Evolutionary conservation across 306 rosid genomes (phyloP).

Genomic region (Cucurbita argyrosperma): DNA sequence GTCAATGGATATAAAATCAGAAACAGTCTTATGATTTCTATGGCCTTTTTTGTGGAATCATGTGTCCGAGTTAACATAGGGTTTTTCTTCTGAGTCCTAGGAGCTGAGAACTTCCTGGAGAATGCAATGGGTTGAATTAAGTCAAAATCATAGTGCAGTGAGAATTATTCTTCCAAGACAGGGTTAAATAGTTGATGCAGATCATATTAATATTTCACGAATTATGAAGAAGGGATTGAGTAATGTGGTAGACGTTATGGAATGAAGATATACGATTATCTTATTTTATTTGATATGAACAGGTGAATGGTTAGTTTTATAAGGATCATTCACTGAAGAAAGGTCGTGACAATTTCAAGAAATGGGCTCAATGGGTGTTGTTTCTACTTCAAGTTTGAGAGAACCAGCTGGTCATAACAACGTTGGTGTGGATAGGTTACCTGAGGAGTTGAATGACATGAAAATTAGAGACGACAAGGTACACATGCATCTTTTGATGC

Average conservation of each 20-base stretch:
- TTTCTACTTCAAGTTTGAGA: constrained; percentile 54
- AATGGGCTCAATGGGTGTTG: constrained; percentile 83
- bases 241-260: background rate
- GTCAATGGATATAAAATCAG: background rate
- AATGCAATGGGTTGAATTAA: background rate
- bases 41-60: background rate
- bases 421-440: constrained; percentile 69
- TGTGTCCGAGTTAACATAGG: background rate
- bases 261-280: background rate
- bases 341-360: constrained; percentile 3
- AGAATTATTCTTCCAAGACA: background rate
- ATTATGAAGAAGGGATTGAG: background rate
- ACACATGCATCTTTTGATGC: background rate
- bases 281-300: constrained; percentile 14
- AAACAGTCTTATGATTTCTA: background rate
- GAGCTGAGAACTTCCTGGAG: background rate
- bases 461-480: constrained; percentile 91
- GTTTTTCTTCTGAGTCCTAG: background rate
- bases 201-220: background rate
- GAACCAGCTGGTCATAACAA: constrained; percentile 43
- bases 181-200: background rate
- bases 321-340: constrained; percentile 10
- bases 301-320: constrained; percentile 43
- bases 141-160: background rate
- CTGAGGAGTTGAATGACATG: constrained; percentile 96